A percentile compares a stretch with the other conserved stretches of the same genome.
Conservation (phyloP, 768 basidiomycete genomes). For the Inosperma sp. region DNA sequence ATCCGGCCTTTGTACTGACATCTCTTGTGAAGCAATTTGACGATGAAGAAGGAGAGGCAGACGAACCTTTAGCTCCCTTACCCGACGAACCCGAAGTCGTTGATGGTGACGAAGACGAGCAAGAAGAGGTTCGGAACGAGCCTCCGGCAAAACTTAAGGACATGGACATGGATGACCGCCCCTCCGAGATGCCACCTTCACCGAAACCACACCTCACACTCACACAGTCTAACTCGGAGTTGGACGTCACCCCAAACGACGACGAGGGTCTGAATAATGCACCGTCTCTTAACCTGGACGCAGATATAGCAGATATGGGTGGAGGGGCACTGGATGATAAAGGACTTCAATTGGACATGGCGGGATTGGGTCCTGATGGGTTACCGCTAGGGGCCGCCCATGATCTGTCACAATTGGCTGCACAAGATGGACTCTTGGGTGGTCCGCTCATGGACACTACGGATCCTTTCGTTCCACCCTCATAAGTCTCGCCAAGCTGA, state of each 20-base stretch:
- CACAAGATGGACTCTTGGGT: conserved; percentile 50
- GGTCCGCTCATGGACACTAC: conserved; percentile 55
- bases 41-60: conserved; percentile 75
- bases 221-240: conserved; percentile 44
- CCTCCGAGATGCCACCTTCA: conserved; percentile 56
- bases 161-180: conserved; percentile 38
- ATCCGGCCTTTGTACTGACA: not conserved
- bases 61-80: conserved; percentile 77
- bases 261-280: conserved; percentile 29
- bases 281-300: conserved; percentile 53
- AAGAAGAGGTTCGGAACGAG: conserved; percentile 53
- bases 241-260: conserved; percentile 28
- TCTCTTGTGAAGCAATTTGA: conserved; percentile 67
- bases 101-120: conserved; percentile 73
- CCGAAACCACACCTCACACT: conserved; percentile 57
- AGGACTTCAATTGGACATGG: conserved; percentile 57
- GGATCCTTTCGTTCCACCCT: conserved; percentile 52
- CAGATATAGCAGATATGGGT: conserved; percentile 39
- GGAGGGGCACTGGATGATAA: conserved; percentile 34
- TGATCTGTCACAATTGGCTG: conserved; percentile 55
- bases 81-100: conserved; percentile 73
- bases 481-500: too few species aligned
- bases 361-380: conserved; percentile 61
- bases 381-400: conserved; percentile 49
- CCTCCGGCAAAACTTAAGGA: conserved; percentile 33